Base-by-base conservation (phyloP, 2,329 filamentous ascomycete genomes). In the Pyrenochaeta sp. region DNA sequence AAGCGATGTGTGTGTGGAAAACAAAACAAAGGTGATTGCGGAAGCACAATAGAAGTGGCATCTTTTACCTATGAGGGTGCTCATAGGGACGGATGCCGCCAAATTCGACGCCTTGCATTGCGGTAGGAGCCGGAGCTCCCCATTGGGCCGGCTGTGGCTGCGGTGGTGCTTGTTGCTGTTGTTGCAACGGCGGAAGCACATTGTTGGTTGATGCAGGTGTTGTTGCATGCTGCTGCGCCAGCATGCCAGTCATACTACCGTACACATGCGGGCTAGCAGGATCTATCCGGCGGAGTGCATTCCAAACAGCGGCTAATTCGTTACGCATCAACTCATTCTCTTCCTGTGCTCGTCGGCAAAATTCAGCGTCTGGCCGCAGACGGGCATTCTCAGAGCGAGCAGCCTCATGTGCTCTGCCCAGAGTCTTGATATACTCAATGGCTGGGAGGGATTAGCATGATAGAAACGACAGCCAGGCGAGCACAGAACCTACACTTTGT, bases 401-500 rank as follows among this genome's bases (percentile, higher is more conserved):
- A n/a, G 61, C 63, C n/a, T 77, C 73, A 46, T 81, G 67, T 64
- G 67, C 68, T 63, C 58, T 72, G 56, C 65, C 78, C 54, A 68
- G 66, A 58, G 53, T 74, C 47, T 75, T 77, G 59, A 82, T 82
- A 57, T 82, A 79, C 31, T 82, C 81, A 55, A 82, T 82, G 6
- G 80, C 80, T 82, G 46, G 7, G 17, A 20, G 18, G 4, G 21
- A 45, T 69, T 48, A 66, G 60, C 36, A 12, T n/a, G 10, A 11
- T 14, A 11, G 1, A n/a, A n/a, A 52, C 36, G 7, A 37, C 35
- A 9, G 21, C 9, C 11, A 23, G 35, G n/a, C 7, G 14, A n/a
- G 12, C 7, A 21, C 2, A 18, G n/a, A 21, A 72, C 83, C 58
- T 78, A 93, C 91, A 90, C 81, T 94, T 94, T 2, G 90, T 92